These are phyloP conservation scores for Leccinum sublutescens DNA, from an alignment of 768 basidiomycete species.

Conservation along the genomic window DNA sequence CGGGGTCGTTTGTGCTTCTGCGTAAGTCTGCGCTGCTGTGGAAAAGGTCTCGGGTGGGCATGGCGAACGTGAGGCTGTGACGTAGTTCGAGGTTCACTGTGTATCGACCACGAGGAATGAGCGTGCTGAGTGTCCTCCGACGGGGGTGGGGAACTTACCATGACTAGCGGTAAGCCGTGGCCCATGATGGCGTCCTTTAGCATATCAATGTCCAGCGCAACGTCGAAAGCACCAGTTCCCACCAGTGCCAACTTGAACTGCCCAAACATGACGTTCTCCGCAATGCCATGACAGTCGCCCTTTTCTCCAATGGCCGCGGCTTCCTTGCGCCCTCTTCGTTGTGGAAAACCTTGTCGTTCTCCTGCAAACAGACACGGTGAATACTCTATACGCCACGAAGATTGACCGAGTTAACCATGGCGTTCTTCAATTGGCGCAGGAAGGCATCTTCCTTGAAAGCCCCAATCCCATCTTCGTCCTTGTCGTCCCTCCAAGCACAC, in stretches of 20 bases:
- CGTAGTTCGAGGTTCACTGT: neutral
- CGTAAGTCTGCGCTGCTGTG: conserved; percentile 7
- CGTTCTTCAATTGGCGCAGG: conserved; percentile 92
- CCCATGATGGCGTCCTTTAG: conserved; percentile 79
- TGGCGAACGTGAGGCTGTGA: conserved; percentile 7
- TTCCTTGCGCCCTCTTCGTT: conserved; percentile 73
- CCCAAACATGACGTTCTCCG: conserved; percentile 99
- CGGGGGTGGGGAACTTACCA: conserved; percentile 13
- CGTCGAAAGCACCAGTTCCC: conserved; percentile 97
- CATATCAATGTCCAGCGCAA: conserved; percentile 96
- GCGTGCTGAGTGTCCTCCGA: neutral
- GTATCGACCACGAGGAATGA: conserved; percentile 51
- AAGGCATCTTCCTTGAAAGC: conserved; percentile 91
- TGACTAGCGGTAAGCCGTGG: conserved; percentile 7
- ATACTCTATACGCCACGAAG: conserved; percentile 92
- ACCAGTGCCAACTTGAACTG: conserved; percentile 90
- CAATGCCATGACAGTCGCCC: conserved; percentile 96
- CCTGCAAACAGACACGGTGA: conserved; percentile 88
- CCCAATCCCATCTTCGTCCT: conserved; percentile 81
- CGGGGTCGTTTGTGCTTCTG: conserved; percentile 12
- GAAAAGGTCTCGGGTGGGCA: conserved; percentile 1
- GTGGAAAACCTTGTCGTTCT: conserved; percentile 79
- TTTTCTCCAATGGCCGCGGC: conserved; percentile 97
- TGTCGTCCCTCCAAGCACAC: conserved; percentile 84
- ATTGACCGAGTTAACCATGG: conserved; percentile 93